A percentile compares a stretch with the other conserved stretches of the same genome.
Evolutionary conservation across 805 yeast genomes (phyloP).

Genomic region (Suhomyces tanzawaensis): DNA sequence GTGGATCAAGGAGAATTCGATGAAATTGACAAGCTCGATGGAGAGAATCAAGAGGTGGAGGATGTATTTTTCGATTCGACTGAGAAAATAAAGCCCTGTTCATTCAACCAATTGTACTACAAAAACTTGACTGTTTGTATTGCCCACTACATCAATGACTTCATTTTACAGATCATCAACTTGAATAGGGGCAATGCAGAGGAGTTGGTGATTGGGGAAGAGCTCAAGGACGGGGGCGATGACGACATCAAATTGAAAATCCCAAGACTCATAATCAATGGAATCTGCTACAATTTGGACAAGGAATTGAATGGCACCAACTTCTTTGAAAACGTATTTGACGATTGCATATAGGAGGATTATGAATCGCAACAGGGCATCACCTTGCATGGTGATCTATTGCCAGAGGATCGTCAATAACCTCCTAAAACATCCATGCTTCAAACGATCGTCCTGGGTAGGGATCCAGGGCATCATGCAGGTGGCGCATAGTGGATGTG

Average conservation of each 20-base stretch:
- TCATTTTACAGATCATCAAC: slow-evolving; percentile 30
- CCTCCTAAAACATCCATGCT: too few species aligned
- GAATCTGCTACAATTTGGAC: slow-evolving; percentile 34
- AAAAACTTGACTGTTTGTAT: slow-evolving; percentile 22
- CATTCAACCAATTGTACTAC: slow-evolving; percentile 11
- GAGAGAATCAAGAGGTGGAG: background rate
- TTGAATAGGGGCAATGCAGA: slow-evolving; percentile 44
- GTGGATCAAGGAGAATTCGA: slow-evolving; percentile 37
- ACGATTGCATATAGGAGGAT: slow-evolving; percentile 5
- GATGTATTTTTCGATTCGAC: slow-evolving; percentile 23
- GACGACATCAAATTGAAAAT: slow-evolving; percentile 15
- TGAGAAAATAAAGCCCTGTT: slow-evolving; percentile 12
- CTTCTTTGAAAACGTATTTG: slow-evolving; percentile 28
- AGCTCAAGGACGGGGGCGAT: slow-evolving; percentile 37
- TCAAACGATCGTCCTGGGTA: too few species aligned
- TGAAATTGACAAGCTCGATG: slow-evolving; percentile 21
- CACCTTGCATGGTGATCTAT: too few species aligned
- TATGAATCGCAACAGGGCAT: too few species aligned
- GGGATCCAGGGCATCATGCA: too few species aligned
- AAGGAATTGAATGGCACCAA: slow-evolving; percentile 41
- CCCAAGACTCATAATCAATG: slow-evolving; percentile 29
- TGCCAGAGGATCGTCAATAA: too few species aligned
- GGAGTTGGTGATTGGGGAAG: slow-evolving; percentile 24
- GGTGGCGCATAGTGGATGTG: too few species aligned
- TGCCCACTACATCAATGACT: slow-evolving; percentile 34